These are phyloP conservation scores for Butyriboletus loyo DNA, from an alignment of 768 basidiomycete genomes.

Conservation along the genomic window DNA sequence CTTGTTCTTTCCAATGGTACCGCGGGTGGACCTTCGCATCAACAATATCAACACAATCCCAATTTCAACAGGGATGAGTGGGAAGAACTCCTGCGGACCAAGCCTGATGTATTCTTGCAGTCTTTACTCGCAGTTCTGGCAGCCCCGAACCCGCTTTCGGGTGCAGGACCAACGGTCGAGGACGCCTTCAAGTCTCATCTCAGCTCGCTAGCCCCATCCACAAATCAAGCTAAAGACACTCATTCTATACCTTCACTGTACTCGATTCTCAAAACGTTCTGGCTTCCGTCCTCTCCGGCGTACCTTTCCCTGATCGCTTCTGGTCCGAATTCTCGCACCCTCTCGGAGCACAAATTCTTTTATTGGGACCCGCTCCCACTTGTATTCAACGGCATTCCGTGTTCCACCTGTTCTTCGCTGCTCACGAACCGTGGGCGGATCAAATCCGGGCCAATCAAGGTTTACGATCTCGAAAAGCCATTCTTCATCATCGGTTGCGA, in stretches of 20 bases:
- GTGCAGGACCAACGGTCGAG: slow-evolving; percentile 61
- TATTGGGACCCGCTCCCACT: slow-evolving; percentile 86
- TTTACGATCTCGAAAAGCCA: slow-evolving; percentile 75
- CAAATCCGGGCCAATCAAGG: slow-evolving; percentile 68
- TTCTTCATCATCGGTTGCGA: slow-evolving; percentile 87
- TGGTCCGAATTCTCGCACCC: slow-evolving; percentile 59
- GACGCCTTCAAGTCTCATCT: slow-evolving; percentile 80
- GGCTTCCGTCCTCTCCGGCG: slow-evolving; percentile 75
- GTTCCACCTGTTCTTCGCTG: slow-evolving; percentile 59
- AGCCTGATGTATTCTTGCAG: slow-evolving; percentile 56
- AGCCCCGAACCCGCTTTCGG: slow-evolving; percentile 61
- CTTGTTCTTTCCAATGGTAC: slow-evolving; percentile 32
- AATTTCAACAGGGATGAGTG: slow-evolving; percentile 60
- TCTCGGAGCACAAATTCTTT: slow-evolving; percentile 74
- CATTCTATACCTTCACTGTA: slow-evolving; percentile 68
- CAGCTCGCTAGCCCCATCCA: slow-evolving; percentile 53
- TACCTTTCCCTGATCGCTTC: slow-evolving; percentile 78
- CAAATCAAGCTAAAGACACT: slow-evolving; percentile 39
- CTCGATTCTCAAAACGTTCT: slow-evolving; percentile 77
- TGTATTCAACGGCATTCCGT: slow-evolving; percentile 78
- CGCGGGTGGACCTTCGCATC: slow-evolving; percentile 19
- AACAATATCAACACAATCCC: slow-evolving; percentile 44
- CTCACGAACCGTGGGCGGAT: slow-evolving; percentile 71
- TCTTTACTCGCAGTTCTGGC: slow-evolving; percentile 56
- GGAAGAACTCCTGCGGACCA: slow-evolving; percentile 54